A percentile compares a stretch with the other conserved stretches of the same genome.
These are phyloP conservation scores for Populus pruinosa DNA, from an alignment of 345 rosid species.

Conservation along the genomic window DNA sequence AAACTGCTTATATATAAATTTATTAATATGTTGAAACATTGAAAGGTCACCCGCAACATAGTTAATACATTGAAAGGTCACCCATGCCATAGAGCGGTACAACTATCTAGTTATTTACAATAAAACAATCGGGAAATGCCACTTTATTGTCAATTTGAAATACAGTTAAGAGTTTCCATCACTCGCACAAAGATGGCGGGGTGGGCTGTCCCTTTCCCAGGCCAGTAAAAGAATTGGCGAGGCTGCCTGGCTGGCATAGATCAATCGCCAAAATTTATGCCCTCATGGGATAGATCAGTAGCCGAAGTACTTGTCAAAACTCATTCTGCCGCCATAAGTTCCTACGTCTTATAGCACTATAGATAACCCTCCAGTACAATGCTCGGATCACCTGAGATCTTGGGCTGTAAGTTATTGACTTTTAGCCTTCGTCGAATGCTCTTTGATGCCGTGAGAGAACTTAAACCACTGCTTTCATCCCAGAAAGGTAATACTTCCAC, in stretches of 20 bases:
- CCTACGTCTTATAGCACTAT: slow-evolving; percentile 11
- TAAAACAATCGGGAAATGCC: not conserved
- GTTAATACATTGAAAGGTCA: too few species aligned
- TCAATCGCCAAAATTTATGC: too few species aligned
- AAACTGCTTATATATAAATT: too few species aligned
- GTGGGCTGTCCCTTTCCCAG: not conserved
- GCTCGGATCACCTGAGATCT: slow-evolving; percentile 30
- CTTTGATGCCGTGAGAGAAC: slow-evolving; percentile 19
- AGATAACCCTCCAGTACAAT: slow-evolving; percentile 59
- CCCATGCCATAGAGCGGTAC: too few species aligned
- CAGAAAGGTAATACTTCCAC: slow-evolving; percentile 66
- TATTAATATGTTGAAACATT: too few species aligned
- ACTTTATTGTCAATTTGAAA: not conserved
- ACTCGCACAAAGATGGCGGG: not conserved
- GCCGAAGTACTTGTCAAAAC: not conserved
- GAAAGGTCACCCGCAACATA: too few species aligned
- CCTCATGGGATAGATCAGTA: not conserved
- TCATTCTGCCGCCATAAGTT: not conserved
- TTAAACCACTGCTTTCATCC: slow-evolving; percentile 28
- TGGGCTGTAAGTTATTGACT: slow-evolving; percentile 46
- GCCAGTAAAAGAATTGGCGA: not conserved
- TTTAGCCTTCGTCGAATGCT: slow-evolving; percentile 34
- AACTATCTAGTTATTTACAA: too few species aligned
- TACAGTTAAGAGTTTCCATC: not conserved
- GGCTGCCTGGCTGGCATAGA: not conserved